Percentiles rank a stretch among this genome's conserved stretches.
phyloP scores from a whole-genome alignment of 1,284 basidiomycete genomes.

The Hemileia vastatrix region DNA sequence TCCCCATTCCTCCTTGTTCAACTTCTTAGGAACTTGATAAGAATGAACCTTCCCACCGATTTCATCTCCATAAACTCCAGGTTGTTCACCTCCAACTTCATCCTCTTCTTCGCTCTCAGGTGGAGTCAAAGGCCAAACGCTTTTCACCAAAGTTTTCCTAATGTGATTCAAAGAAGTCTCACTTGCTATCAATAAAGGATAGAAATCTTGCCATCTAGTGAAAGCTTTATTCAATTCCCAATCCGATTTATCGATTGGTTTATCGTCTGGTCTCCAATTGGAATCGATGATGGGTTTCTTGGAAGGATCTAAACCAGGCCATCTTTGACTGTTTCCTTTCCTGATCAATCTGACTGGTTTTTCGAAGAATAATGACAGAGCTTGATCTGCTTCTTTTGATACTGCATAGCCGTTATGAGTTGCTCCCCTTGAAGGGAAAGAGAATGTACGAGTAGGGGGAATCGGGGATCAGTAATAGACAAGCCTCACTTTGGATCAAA shows the following conservation, averaged over 20 bases:
- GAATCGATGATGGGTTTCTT: no score
- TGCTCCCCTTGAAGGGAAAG: no score
- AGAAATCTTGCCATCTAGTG: conserved; percentile 29
- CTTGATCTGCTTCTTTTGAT: no score
- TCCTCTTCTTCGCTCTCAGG: neutral
- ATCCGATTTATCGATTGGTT: neutral
- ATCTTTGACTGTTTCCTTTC: no score
- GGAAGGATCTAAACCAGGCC: no score
- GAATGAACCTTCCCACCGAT: conserved; percentile 7
- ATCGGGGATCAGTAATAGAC: no score
- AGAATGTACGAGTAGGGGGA: no score
- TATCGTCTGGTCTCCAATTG: no score
- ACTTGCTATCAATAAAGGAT: conserved; percentile 32
- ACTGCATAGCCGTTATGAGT: no score
- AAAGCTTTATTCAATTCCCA: neutral
- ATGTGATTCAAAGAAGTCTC: conserved; percentile 32
- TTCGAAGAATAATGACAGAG: no score
- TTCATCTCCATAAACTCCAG: neutral
- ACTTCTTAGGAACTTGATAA: conserved; percentile 27
- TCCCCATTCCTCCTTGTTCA: conserved; percentile 35
- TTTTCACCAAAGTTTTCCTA: conserved; percentile 30
- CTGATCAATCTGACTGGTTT: no score
- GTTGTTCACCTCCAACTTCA: neutral
- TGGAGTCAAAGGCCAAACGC: conserved; percentile 26
- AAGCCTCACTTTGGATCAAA: no score